These are phyloP conservation scores for Silene noctiflora DNA, from an alignment of 179 eudicot genomes.

Conservation along the genomic window DNA sequence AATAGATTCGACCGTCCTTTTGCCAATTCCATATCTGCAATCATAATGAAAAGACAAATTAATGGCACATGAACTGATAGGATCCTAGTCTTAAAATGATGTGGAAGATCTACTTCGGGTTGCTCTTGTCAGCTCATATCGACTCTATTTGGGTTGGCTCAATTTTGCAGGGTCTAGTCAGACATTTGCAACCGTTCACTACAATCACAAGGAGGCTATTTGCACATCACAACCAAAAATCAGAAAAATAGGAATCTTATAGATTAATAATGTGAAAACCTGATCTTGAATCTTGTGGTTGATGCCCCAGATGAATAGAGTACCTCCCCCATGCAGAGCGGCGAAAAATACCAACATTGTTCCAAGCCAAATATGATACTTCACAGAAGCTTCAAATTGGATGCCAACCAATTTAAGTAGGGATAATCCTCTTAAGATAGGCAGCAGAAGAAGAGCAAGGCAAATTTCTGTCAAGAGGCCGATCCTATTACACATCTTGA, in stretches of 20 bases:
- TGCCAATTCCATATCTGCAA: conserved; percentile 86
- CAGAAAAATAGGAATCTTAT: not conserved
- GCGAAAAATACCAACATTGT: conserved; percentile 57
- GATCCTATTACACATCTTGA: conserved; percentile 50
- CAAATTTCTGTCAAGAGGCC: conserved; percentile 69
- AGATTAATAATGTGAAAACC: conserved; percentile 31
- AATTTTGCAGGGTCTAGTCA: not conserved
- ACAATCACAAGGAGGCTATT: not conserved
- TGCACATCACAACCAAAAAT: no score
- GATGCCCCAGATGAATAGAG: conserved; percentile 69
- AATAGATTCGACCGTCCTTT: conserved; percentile 62
- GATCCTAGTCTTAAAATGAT: no score
- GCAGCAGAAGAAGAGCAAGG: conserved; percentile 69
- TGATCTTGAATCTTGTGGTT: conserved; percentile 49
- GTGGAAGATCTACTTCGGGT: no score
- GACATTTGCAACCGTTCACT: not conserved
- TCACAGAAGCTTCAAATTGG: conserved; percentile 79
- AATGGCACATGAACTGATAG: not conserved
- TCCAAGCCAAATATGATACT: conserved; percentile 81
- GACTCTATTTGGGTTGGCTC: not conserved
- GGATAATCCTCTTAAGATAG: conserved; percentile 64
- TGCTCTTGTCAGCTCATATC: no score
- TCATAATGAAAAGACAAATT: conserved; percentile 5
- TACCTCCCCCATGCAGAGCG: conserved; percentile 69
- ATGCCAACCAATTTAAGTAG: conserved; percentile 49